phyloP scores from a whole-genome alignment of 2,329 filamentous ascomycete species.

The Phyllosticta citribraziliensis region DNA sequence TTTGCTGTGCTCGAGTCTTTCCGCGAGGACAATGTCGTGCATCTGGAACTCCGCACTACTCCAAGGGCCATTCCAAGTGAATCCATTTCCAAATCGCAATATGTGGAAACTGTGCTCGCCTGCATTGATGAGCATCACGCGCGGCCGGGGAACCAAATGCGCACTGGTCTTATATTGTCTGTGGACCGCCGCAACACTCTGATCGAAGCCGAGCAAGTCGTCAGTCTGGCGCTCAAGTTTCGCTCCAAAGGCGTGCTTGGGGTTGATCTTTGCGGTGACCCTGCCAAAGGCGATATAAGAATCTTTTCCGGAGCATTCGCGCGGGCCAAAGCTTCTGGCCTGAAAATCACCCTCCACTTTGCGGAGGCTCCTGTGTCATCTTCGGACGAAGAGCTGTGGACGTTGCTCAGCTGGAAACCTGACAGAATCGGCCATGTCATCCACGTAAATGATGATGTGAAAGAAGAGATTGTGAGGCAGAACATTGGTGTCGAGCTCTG shows the following conservation, averaged over 20 bases:
- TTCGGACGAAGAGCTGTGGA: slow-evolving; percentile 50
- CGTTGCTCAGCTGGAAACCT: slow-evolving; percentile 56
- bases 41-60: slow-evolving; percentile 73
- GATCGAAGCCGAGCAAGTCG: slow-evolving; percentile 51
- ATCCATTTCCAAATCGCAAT: slow-evolving; percentile 50
- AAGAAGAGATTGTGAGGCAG: slow-evolving; percentile 43
- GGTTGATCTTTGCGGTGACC: slow-evolving; percentile 72
- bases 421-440: slow-evolving; percentile 70
- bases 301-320: slow-evolving; percentile 51
- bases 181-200: slow-evolving; percentile 57
- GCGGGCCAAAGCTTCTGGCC: slow-evolving; percentile 43
- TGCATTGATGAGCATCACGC: slow-evolving; percentile 47
- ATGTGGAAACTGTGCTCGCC: slow-evolving; percentile 56
- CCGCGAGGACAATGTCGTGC: slow-evolving; percentile 59
- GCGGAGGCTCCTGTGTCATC: slow-evolving; percentile 56
- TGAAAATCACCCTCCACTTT: slow-evolving; percentile 68
- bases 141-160: slow-evolving; percentile 35
- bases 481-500: slow-evolving; percentile 64
- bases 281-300: slow-evolving; percentile 50
- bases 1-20: slow-evolving; percentile 50
- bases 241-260: slow-evolving; percentile 52
- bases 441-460: slow-evolving; percentile 55
- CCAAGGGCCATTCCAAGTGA: slow-evolving; percentile 52
- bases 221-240: slow-evolving; percentile 53
- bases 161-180: slow-evolving; percentile 60